A percentile compares a stretch with the other conserved stretches of the same genome.
phyloP scores from a whole-genome alignment of 805 yeast genomes.

The Grigorovia transvaalensis region DNA sequence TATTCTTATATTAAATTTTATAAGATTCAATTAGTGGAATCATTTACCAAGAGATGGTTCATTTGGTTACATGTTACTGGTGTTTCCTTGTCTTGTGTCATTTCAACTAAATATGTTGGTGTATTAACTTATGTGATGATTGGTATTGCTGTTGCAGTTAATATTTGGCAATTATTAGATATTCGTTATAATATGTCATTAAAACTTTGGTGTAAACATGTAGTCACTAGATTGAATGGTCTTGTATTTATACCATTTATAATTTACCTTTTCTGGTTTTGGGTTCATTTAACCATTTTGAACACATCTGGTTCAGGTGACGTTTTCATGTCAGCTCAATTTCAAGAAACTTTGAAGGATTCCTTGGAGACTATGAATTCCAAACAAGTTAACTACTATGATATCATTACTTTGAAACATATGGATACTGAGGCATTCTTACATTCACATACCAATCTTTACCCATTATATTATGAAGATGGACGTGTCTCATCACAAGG shows the following conservation, averaged over 20 bases:
- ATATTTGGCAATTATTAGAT: conserved; percentile 82
- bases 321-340: conserved; percentile 84
- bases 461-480: conserved; percentile 91
- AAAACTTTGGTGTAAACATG: conserved; percentile 52
- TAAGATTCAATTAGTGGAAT: conserved; percentile 47
- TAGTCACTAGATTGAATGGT: conserved; percentile 58
- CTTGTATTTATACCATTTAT: conserved; percentile 72
- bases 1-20: conserved; percentile 72
- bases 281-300: conserved; percentile 76
- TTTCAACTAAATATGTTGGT: conserved; percentile 94
- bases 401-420: conserved; percentile 67
- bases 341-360: conserved; percentile 87
- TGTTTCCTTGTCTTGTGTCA: conserved; percentile 75
- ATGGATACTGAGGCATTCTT: conserved; percentile 67
- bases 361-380: conserved; percentile 65
- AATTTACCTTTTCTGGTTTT: conserved; percentile 83
- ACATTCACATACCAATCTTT: conserved; percentile 68
- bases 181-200: conserved; percentile 53
- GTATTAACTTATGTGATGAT: conserved; percentile 80
- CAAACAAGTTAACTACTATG: conserved; percentile 63
- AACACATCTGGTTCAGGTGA: conserved; percentile 93
- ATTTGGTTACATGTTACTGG: conserved; percentile 82
- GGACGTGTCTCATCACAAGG: conserved; percentile 91
- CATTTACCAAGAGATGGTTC: conserved; percentile 76
- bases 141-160: conserved; percentile 77